Conservation (phyloP, 345 rosid genomes). For the Pistacia vera region DNA sequence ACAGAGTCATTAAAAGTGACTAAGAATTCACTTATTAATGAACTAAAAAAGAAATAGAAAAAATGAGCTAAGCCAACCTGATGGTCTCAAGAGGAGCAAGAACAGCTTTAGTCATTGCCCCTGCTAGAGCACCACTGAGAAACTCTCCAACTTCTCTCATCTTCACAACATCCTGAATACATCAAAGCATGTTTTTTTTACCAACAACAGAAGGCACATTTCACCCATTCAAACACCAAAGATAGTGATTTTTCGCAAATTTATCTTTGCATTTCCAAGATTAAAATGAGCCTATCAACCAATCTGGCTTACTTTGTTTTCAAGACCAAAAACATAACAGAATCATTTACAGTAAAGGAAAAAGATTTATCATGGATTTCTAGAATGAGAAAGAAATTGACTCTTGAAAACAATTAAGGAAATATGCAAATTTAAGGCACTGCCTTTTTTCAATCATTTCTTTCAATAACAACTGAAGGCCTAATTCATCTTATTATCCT, state of each 20-base stretch:
- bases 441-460: neutral
- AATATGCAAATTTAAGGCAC: neutral
- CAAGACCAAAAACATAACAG: neutral
- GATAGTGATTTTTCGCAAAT: neutral
- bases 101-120: conserved; percentile 97
- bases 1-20: neutral
- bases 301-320: neutral
- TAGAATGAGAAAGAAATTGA: neutral
- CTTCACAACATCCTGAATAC: conserved; percentile 60
- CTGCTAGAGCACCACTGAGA: conserved; percentile 96
- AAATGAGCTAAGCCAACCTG: conserved; percentile 50
- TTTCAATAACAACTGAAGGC: neutral
- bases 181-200: conserved; percentile 22
- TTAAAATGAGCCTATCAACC: neutral
- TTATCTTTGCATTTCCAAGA: neutral
- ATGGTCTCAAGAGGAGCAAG: conserved; percentile 99
- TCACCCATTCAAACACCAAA: neutral
- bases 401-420: neutral
- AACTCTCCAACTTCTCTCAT: conserved; percentile 89
- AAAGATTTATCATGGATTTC: neutral
- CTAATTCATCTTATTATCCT: neutral
- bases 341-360: neutral
- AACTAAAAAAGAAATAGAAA: conserved; percentile 5
- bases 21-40: neutral
- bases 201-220: conserved; percentile 10